A percentile compares a stretch with the other conserved stretches of the same genome.
These are phyloP conservation scores for Trichoderma gamsii DNA, from an alignment of 495 filamentous ascomycete species.

Conservation along the genomic window DNA sequence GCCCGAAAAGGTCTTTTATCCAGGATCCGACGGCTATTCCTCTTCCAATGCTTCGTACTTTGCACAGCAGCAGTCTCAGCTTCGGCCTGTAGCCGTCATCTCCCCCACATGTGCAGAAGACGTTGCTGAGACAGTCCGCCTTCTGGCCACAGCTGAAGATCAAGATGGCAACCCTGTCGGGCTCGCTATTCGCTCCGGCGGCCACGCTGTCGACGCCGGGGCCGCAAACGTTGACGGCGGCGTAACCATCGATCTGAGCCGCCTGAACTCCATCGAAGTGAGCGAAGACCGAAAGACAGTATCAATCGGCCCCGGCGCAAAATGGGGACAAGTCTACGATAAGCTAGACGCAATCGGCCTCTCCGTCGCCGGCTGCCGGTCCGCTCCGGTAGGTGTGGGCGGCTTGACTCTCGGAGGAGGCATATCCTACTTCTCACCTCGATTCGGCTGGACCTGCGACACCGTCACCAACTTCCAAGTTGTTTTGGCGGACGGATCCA, in stretches of 20 bases:
- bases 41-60: too few relatives aligned
- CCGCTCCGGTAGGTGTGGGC: conserved; percentile 34
- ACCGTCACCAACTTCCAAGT: conserved; percentile 45
- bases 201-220: conserved; percentile 36
- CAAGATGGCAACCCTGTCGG: too few relatives aligned
- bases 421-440: conserved; percentile 36
- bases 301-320: conserved; percentile 35
- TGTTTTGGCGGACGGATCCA: conserved; percentile 45
- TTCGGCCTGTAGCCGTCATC: too few relatives aligned
- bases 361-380: conserved; percentile 38
- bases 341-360: conserved; percentile 33
- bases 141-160: too few relatives aligned
- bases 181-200: conserved; percentile 38
- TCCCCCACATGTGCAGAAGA: too few relatives aligned
- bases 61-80: too few relatives aligned
- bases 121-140: too few relatives aligned
- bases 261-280: conserved; percentile 31
- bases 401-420: conserved; percentile 37
- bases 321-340: conserved; percentile 40
- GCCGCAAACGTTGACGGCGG: conserved; percentile 42
- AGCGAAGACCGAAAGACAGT: conserved; percentile 33
- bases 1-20: too few relatives aligned
- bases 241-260: conserved; percentile 40
- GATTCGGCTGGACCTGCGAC: conserved; percentile 42
- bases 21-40: too few relatives aligned